These are phyloP conservation scores for Metschnikowia proteae DNA, from an alignment of 805 yeast genomes.

Conservation along the genomic window DNA sequence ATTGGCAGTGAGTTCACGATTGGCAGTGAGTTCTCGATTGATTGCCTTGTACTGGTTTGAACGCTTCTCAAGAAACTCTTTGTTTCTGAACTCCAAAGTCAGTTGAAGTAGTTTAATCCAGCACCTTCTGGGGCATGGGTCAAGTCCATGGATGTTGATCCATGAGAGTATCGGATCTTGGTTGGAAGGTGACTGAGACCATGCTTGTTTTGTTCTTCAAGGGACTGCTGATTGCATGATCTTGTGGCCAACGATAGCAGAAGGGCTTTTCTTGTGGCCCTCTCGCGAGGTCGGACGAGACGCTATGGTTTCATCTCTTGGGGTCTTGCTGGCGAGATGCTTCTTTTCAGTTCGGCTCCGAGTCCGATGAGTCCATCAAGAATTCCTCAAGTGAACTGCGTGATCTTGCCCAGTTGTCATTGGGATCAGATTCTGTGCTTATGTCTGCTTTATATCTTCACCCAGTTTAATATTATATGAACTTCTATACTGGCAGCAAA, in stretches of 20 bases:
- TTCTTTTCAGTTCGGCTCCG: slow-evolving; percentile 17
- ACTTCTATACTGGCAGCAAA: too few species aligned
- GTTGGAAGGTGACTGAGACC: slow-evolving; percentile 9
- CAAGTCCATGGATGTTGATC: too few species aligned
- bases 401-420: slow-evolving; percentile 80
- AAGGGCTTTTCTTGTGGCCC: slow-evolving; percentile 12
- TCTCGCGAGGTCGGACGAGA: neutral
- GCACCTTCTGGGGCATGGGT: slow-evolving; percentile 36
- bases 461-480: too few species aligned
- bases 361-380: slow-evolving; percentile 50
- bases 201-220: slow-evolving; percentile 16
- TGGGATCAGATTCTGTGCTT: too few species aligned
- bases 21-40: slow-evolving; percentile 63
- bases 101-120: slow-evolving; percentile 63
- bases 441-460: too few species aligned
- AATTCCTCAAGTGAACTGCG: slow-evolving; percentile 85
- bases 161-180: slow-evolving; percentile 6
- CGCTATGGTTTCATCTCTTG: neutral
- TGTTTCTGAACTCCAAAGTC: slow-evolving; percentile 87
- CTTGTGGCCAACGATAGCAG: slow-evolving; percentile 18
- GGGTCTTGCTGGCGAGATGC: neutral
- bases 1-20: slow-evolving; percentile 74
- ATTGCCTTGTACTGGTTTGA: too few species aligned
- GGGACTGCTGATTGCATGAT: slow-evolving; percentile 18
- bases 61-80: slow-evolving; percentile 60